Base-by-base conservation (phyloP, 257 asterid genomes). In the Linaria vulgaris region DNA sequence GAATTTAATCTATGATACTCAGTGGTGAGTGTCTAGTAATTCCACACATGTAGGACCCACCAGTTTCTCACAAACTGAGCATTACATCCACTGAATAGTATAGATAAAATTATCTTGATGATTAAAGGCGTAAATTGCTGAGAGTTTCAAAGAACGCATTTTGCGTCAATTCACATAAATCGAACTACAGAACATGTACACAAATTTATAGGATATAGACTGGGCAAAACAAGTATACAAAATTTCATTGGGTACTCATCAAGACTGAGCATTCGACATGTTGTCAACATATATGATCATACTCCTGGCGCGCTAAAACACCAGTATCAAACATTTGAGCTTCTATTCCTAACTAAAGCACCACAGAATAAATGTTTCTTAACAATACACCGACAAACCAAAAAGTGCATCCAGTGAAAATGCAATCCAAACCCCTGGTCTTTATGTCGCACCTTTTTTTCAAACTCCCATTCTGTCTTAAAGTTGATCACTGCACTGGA, bases 401-500 rank as follows among this genome's bases (percentile, higher is more conserved):
- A 56, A 50, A 56, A 1, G 16, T 51, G 34, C 16, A 24, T 22
- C 43, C 56, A 43, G 31, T 45, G 19, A 9, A 38, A 24, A 19
- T 2, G 4, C 37, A 53, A n/a, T 14, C 49, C 3, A 51, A 53
- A n/a, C 11, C 49, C 3, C 49, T 44, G 15, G 6, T n/a, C 20
- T 5, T 8, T 54, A 27, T 44, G 49, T 13, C 15, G 17, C 34
- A 27, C 8, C 2, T n/a, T 4, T 44, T 3, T 44, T 12, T 6
- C 2, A 44, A 44, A 12, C 49, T 44, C 17, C 49, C 3, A 4
- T 34, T 31, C 62, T 27, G 34, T 27, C 34, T 27, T 27, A 2
- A 73, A 68, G 53, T 59, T 43, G 17, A 70, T 46, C 30, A 21
- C 63, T 75, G 67, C 37, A 46, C 39, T 43, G 72, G 76, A 66